These are phyloP conservation scores for Bipolaris zeicola DNA, from an alignment of 2,329 filamentous ascomycete species.

Conservation along the genomic window DNA sequence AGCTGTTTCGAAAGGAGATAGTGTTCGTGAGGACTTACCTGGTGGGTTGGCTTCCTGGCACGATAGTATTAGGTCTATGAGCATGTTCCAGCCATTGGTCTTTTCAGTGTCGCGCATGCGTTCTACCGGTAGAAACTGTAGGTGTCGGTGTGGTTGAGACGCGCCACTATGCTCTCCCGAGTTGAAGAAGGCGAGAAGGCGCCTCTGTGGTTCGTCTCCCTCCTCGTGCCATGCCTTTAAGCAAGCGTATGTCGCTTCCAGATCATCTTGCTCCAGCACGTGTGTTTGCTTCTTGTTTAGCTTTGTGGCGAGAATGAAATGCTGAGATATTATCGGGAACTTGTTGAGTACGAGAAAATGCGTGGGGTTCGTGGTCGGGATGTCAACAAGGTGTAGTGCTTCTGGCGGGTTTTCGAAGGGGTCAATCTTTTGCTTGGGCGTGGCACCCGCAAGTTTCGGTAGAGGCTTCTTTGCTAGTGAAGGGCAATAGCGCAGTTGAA, in stretches of 20 bases:
- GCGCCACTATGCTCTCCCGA: slow-evolving; percentile 71
- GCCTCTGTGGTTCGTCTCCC: slow-evolving; percentile 32
- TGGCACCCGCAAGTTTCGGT: slow-evolving; percentile 46
- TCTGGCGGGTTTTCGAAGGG: slow-evolving; percentile 67
- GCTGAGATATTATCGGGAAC: slow-evolving; percentile 71
- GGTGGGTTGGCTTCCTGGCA: slow-evolving; percentile 8
- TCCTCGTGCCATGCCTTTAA: slow-evolving; percentile 60
- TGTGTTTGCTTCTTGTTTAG: slow-evolving; percentile 68
- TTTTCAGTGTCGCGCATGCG: slow-evolving; percentile 60
- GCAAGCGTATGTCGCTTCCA: slow-evolving; percentile 66
- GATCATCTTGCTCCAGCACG: slow-evolving; percentile 64
- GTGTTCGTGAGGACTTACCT: slow-evolving; percentile 1
- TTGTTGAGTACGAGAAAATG: slow-evolving; percentile 76
- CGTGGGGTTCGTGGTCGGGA: slow-evolving; percentile 51
- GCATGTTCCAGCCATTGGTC: slow-evolving; percentile 52
- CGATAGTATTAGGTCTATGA: slow-evolving; percentile 54
- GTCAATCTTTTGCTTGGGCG: slow-evolving; percentile 51
- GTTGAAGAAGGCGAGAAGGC: slow-evolving; percentile 72
- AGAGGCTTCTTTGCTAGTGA: slow-evolving; percentile 69
- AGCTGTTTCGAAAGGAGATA: slow-evolving; percentile 7
- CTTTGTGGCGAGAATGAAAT: slow-evolving; percentile 74
- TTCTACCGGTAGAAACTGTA: slow-evolving; percentile 72
- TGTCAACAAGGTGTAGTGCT: slow-evolving; percentile 60
- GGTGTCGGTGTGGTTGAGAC: slow-evolving; percentile 72
- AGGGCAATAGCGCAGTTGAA: slow-evolving; percentile 74